Conservation (phyloP, 179 eudicot genomes). For the Pouteria campechiana region DNA sequence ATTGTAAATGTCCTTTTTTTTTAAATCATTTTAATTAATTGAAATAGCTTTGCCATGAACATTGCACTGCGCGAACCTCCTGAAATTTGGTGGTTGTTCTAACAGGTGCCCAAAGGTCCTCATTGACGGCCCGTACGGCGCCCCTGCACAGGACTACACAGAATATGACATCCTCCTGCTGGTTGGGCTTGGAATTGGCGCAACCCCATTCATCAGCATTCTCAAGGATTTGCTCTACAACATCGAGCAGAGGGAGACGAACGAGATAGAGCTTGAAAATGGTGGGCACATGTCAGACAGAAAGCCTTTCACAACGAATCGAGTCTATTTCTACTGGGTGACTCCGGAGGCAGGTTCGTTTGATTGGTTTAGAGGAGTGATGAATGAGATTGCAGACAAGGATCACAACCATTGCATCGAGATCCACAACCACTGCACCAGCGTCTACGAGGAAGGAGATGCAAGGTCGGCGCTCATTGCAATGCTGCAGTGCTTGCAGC, state of each 20-base stretch:
- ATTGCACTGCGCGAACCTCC: too few relatives aligned
- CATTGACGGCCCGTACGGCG: constrained; percentile 8
- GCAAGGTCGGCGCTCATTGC: constrained; percentile 21
- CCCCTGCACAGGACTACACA: constrained; percentile 10
- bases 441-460: constrained; percentile 27
- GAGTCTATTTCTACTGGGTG: constrained; percentile 22
- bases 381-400: constrained; percentile 17
- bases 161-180: constrained; percentile 5
- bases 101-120: constrained; percentile 4
- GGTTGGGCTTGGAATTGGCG: constrained; percentile 8
- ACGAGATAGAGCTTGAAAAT: constrained; percentile 16
- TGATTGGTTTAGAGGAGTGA: constrained; percentile 25
- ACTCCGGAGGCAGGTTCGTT: constrained; percentile 21
- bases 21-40: too few relatives aligned
- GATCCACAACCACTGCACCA: constrained; percentile 24
- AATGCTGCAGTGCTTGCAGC: constrained; percentile 17
- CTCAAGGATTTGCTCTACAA: constrained; percentile 4
- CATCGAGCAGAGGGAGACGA: too few relatives aligned
- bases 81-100: too few relatives aligned
- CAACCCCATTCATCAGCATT: constrained; percentile 6
- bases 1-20: too few relatives aligned
- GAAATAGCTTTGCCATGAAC: too few relatives aligned
- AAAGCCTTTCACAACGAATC: constrained; percentile 21
- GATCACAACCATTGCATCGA: constrained; percentile 17
- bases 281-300: too few relatives aligned